These are phyloP conservation scores for Nigrograna mackinnonii DNA, from an alignment of 2,329 filamentous ascomycete species.

Conservation along the genomic window DNA sequence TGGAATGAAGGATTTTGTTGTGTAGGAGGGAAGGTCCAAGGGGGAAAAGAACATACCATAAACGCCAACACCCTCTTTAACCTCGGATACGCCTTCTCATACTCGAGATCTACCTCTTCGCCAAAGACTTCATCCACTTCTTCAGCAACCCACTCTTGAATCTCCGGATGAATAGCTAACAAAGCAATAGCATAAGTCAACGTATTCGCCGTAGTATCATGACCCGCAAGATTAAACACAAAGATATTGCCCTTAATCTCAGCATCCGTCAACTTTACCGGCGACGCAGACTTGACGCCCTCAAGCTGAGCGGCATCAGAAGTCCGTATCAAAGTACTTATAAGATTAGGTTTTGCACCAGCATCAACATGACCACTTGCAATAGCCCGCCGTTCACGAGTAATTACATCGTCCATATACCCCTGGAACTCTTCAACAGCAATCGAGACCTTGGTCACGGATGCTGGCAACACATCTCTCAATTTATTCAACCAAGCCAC, in stretches of 20 bases:
- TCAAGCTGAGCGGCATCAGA: too few relatives aligned
- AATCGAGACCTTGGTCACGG: slow-evolving; percentile 16
- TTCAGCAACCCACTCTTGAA: slow-evolving; percentile 57
- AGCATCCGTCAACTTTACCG: slow-evolving; percentile 14
- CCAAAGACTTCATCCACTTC: slow-evolving; percentile 49
- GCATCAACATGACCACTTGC: neutral
- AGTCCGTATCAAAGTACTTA: slow-evolving; percentile 32
- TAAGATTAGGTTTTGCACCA: slow-evolving; percentile 21
- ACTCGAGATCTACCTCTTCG: slow-evolving; percentile 30
- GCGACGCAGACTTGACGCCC: too few relatives aligned
- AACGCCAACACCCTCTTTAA: slow-evolving; percentile 50
- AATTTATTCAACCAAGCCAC: slow-evolving; percentile 13
- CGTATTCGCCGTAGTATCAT: slow-evolving; percentile 48
- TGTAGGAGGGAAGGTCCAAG: neutral
- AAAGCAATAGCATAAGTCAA: slow-evolving; percentile 54
- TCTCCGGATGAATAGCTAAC: slow-evolving; percentile 50
- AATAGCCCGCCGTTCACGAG: slow-evolving; percentile 12
- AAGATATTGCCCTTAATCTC: slow-evolving; percentile 36
- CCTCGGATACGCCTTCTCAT: slow-evolving; percentile 48
- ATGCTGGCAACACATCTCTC: slow-evolving; percentile 18
- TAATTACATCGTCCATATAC: slow-evolving; percentile 24
- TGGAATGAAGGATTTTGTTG: neutral
- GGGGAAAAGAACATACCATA: slow-evolving; percentile 44
- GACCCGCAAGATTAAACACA: slow-evolving; percentile 31
- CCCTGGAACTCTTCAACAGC: slow-evolving; percentile 18